A percentile compares a stretch with the other conserved stretches of the same genome.
Conservation (phyloP, 306 rosid genomes). For the Vigna trinervia region DNA sequence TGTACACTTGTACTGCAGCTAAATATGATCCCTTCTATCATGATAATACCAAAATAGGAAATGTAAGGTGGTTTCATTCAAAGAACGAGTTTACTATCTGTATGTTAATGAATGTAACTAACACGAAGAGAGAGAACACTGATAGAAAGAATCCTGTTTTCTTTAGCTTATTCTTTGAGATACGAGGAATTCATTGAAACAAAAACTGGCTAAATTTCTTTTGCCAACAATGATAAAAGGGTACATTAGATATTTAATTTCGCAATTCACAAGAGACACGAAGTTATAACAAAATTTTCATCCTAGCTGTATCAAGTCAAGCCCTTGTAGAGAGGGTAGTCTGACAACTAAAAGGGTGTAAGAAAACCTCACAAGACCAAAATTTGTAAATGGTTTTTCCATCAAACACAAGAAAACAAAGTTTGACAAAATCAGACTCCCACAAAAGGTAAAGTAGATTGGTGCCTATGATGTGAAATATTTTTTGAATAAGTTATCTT, state of each 20-base stretch:
- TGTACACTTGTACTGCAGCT: background rate
- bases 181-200: background rate
- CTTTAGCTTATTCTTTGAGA: slow-evolving; percentile 15
- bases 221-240: background rate
- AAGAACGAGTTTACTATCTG: background rate
- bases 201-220: background rate
- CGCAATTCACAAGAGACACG: slow-evolving; percentile 2
- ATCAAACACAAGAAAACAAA: slow-evolving; percentile 32
- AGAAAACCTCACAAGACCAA: background rate
- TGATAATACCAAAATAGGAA: slow-evolving; percentile 9
- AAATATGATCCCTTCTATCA: background rate
- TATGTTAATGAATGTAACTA: slow-evolving; percentile 3
- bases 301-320: background rate
- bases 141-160: slow-evolving; percentile 4
- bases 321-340: background rate
- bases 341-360: background rate
- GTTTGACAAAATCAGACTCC: background rate
- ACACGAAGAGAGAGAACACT: slow-evolving; percentile 11
- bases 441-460: slow-evolving; percentile 9
- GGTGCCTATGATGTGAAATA: slow-evolving; percentile 16
- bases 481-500: background rate
- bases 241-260: background rate
- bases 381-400: background rate
- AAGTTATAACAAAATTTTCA: slow-evolving; percentile 16
- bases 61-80: slow-evolving; percentile 11